Percentiles rank a stretch among this genome's conserved stretches.
phyloP scores from a whole-genome alignment of 768 basidiomycete species.

The Mycena indigotica region DNA sequence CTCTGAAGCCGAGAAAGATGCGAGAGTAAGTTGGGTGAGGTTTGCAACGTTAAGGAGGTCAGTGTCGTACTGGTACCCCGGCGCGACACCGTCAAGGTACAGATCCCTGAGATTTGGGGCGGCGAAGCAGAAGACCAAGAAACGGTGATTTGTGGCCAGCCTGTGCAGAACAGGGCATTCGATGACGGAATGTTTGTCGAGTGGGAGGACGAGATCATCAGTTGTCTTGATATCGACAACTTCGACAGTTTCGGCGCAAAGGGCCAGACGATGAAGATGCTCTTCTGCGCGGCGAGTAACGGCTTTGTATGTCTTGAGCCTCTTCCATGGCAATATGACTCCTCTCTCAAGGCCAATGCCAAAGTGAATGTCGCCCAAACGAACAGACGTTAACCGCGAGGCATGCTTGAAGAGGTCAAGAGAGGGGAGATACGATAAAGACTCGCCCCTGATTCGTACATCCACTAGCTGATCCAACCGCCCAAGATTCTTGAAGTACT shows the following conservation, averaged over 20 bases:
- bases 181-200: neutral
- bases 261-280: neutral
- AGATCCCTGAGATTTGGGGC: neutral
- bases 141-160: neutral
- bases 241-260: neutral
- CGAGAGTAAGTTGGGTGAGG: neutral
- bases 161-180: neutral
- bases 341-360: neutral
- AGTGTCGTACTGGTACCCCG: neutral
- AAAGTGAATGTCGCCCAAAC: neutral
- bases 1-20: neutral
- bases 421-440: neutral
- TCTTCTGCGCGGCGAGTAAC: no score
- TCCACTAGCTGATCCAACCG: neutral
- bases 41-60: neutral
- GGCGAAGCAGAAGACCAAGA: neutral
- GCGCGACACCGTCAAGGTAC: neutral
- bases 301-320: neutral
- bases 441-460: neutral
- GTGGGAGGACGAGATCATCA: neutral
- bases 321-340: neutral
- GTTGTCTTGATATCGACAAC: neutral
- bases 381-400: neutral
- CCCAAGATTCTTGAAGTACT: neutral
- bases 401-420: neutral